phyloP scores from a whole-genome alignment of 1,284 basidiomycete genomes.

The Hypsizygus ulmarius region DNA sequence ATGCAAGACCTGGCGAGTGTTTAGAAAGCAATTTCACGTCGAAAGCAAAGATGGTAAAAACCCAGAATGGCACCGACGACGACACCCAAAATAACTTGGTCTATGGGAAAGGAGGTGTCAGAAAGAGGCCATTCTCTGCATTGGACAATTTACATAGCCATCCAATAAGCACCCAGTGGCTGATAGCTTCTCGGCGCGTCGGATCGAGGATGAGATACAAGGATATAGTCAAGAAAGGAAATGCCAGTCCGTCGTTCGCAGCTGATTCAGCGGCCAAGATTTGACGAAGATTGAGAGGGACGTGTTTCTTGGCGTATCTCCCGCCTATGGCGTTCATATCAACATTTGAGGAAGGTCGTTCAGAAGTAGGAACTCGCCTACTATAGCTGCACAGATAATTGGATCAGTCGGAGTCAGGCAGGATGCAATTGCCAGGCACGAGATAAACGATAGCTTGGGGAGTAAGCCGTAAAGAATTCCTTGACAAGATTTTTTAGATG shows the following conservation, averaged over 20 bases:
- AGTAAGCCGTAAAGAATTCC: constrained; percentile 67
- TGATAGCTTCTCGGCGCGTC: constrained; percentile 63
- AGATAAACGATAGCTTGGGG: constrained; percentile 65
- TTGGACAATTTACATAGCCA: constrained; percentile 60
- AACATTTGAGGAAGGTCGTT: constrained; percentile 6
- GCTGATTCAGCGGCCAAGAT: constrained; percentile 92
- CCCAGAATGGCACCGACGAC: constrained; percentile 78
- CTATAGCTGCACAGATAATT: constrained; percentile 64
- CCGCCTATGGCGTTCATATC: constrained; percentile 55
- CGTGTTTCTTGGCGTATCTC: constrained; percentile 85
- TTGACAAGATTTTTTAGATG: constrained; percentile 18
- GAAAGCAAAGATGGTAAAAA: constrained; percentile 11
- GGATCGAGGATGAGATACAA: constrained; percentile 81
- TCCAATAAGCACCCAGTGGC: constrained; percentile 78
- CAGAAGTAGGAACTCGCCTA: constrained; percentile 36
- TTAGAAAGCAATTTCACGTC: no score
- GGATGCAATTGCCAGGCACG: constrained; percentile 83
- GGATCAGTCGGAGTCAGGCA: constrained; percentile 95
- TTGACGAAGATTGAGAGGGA: constrained; percentile 80
- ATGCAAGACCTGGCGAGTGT: constrained; percentile 51
- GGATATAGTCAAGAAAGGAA: constrained; percentile 88
- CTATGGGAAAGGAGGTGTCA: constrained; percentile 35
- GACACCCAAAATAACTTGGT: constrained; percentile 84
- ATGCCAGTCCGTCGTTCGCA: constrained; percentile 77
- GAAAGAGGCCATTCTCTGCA: neutral